These are phyloP conservation scores for Cornus florida DNA, from an alignment of 148 eudicot species.

Conservation along the genomic window DNA sequence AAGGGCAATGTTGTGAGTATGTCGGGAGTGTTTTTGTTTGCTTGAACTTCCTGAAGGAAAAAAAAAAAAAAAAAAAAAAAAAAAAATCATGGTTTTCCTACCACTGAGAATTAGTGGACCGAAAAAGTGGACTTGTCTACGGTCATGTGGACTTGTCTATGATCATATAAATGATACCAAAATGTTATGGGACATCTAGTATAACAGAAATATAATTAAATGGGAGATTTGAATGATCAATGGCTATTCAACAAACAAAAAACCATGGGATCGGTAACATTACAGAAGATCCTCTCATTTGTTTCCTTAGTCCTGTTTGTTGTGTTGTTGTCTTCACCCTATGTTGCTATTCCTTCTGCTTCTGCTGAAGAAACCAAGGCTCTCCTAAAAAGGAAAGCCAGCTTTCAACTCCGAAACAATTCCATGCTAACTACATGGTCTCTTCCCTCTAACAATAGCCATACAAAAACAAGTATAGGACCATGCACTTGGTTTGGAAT, in stretches of 20 bases:
- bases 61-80: too few relatives aligned
- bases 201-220: too few relatives aligned
- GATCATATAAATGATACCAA: too few relatives aligned
- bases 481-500: conserved; percentile 51
- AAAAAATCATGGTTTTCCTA: too few relatives aligned
- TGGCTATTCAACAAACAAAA: background rate
- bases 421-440: conserved; percentile 38
- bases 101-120: too few relatives aligned
- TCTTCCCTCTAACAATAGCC: conserved; percentile 3
- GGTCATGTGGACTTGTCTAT: too few relatives aligned
- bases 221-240: background rate
- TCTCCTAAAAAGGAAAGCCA: conserved; percentile 40
- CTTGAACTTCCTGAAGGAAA: too few relatives aligned
- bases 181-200: background rate
- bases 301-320: background rate
- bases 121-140: too few relatives aligned
- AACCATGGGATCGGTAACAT: background rate
- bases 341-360: conserved; percentile 9
- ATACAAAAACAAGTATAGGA: background rate
- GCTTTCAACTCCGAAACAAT: conserved; percentile 27
- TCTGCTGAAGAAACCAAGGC: conserved; percentile 31
- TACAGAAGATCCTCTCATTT: too few relatives aligned
- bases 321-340: background rate
- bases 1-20: too few relatives aligned
- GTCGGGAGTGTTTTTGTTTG: too few relatives aligned